Base-by-base conservation (phyloP, 805 yeast species). In the Candida saitoana region DNA sequence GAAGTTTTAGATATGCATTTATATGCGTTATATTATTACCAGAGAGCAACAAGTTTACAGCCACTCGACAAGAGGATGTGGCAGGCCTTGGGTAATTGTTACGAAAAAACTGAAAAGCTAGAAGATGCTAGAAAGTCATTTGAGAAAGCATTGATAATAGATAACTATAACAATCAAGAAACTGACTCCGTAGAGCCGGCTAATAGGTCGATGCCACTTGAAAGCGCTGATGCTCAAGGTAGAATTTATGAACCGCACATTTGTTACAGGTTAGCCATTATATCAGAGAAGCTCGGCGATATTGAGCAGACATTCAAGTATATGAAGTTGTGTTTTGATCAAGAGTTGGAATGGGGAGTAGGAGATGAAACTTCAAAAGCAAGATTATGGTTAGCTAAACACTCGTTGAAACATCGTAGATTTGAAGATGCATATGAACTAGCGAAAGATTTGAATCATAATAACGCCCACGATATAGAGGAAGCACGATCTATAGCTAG, bases 1-100 rank as follows among this genome's bases (percentile, higher is more conserved):
- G 99, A 93, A 60, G 96, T 93, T 8, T 67, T 91, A 42, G 97
- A 91, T 51, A 91, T 91, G 96, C 93, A 87, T 57, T 69, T 87
- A 46, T 93, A 90, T 56, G 90, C 98, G 0, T 68, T 90, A 34
- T 91, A 88, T 61, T 93, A 93, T 60, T 93, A 88, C 59, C 96
- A 93, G 63, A 74, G 84, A 38, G 96, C 98, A 0, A 84, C 96
- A 40, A 77, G 89, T 9, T 69, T 93, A 49, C 89, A 86, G 54
- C 97, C 97, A 1, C 63, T 80, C 35, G 99, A 93, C 56, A 82
- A 84, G 53, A 70, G 99, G 50, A 89, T 91, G 87, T 93, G 99
- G 99, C 87, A 82, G 50, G 97, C 98, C 0, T 73, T 91, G 34
- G 98, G 90, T 0, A 82, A 83, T 52, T 88, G 97, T 61, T 90